These are phyloP conservation scores for Gossypium arboreum DNA, from an alignment of 345 rosid genomes.

Conservation along the genomic window DNA sequence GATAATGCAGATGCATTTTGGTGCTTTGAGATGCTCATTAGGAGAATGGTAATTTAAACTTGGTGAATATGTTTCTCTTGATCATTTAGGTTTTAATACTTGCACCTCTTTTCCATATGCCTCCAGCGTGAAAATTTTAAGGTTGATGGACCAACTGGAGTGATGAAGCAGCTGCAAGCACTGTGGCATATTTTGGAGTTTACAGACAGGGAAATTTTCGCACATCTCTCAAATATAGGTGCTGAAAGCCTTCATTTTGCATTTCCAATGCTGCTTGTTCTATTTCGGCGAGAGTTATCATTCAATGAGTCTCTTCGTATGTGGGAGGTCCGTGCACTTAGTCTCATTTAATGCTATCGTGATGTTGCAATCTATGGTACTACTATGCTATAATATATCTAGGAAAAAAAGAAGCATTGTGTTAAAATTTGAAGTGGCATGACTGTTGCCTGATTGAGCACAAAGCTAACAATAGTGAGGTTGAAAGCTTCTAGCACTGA, in stretches of 20 bases:
- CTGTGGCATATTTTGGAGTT: slow-evolving; percentile 79
- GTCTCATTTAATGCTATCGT: neutral
- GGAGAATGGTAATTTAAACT: slow-evolving; percentile 67
- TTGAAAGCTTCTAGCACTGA: neutral
- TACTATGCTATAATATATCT: neutral
- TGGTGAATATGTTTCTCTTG: slow-evolving; percentile 14
- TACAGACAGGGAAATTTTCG: slow-evolving; percentile 74
- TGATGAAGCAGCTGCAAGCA: slow-evolving; percentile 80
- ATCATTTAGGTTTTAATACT: slow-evolving; percentile 20
- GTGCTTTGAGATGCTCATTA: slow-evolving; percentile 98
- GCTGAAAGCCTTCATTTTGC: slow-evolving; percentile 99
- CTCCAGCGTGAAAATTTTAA: slow-evolving; percentile 79
- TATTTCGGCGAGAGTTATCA: slow-evolving; percentile 77
- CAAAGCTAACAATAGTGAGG: neutral
- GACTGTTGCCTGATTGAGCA: neutral
- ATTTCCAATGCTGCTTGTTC: slow-evolving; percentile 84
- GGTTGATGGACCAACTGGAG: slow-evolving; percentile 93
- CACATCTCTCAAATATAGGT: slow-evolving; percentile 73
- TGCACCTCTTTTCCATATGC: slow-evolving; percentile 19
- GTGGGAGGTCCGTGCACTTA: slow-evolving; percentile 75
- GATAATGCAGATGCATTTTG: slow-evolving; percentile 95
- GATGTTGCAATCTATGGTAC: neutral
- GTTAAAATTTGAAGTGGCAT: neutral
- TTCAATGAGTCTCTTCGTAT: slow-evolving; percentile 75
- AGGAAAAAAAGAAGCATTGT: neutral